Evolutionary conservation across 352 stramenopile species (phyloP), one percentile per base, ranked within the genome.

Genomic region (Pythium monospermum): DNA sequence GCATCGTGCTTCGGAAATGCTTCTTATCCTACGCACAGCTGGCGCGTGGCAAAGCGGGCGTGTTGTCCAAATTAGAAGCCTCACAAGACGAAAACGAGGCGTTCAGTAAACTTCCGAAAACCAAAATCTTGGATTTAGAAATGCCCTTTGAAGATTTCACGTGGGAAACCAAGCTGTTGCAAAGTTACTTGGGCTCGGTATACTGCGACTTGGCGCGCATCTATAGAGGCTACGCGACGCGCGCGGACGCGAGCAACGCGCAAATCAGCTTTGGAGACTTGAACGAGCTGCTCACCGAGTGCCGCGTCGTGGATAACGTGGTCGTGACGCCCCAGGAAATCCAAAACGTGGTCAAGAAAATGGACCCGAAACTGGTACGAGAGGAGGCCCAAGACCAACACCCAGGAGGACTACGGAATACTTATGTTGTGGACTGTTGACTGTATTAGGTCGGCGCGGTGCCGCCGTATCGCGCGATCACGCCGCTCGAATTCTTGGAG

Each of bases 1-100:
- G 80, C 19, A 81, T 91, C 42, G 68, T 89, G n/a, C 69, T 89
- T 57, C 66, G 77, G 21, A 91, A 91, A 52, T 89, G 75, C 44
- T 91, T 91, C 33, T 10, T 86, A 8, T 89, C 80, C 43, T 87
- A 85, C 42, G 75, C 73, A 23, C 62, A 73, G 1, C 50, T 91
- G 23, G 73, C 76, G 0, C 65, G 76, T 8, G 80, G 80, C 41
- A 83, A 91, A 44, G 64, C 75, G 10, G 80, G 80, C 3, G 61
- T 89, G 18, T 58, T 89, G 21, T 56, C 70, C 21, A 78, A 80
- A 13, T 43, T 84, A 22, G 68, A 81, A 27, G 64, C 67, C 15
- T 47, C 52, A 16, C 51, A 59, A 7, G 73, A 84, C 49, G 73
- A 84, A 23, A 89, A 87, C 40, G 75, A 86, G 21, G 61, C 66